phyloP scores from a whole-genome alignment of 2,329 filamentous ascomycete genomes.

The Cladophialophora psammophila region DNA sequence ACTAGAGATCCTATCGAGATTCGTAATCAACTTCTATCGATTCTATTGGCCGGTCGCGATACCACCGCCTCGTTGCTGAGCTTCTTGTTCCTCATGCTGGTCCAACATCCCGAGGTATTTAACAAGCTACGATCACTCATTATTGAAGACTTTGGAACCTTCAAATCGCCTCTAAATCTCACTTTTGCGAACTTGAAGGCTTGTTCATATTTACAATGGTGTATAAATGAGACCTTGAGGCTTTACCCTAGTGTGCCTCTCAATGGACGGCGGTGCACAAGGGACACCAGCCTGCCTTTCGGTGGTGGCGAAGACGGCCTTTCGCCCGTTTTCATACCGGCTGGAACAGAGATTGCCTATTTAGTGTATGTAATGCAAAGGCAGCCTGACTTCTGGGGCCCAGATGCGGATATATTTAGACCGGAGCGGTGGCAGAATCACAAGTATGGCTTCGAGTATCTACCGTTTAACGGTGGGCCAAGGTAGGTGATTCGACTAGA shows the following conservation, averaged over 20 bases:
- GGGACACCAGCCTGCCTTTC: conserved; percentile 53
- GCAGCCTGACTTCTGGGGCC: conserved; percentile 45
- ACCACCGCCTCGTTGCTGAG: conserved; percentile 58
- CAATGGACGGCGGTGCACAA: conserved; percentile 51
- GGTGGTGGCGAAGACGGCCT: conserved; percentile 66
- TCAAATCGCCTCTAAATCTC: conserved; percentile 46
- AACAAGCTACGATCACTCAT: conserved; percentile 46
- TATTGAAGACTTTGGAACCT: conserved; percentile 52
- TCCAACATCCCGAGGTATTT: conserved; percentile 49
- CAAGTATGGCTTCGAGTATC: conserved; percentile 71
- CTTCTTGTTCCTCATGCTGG: conserved; percentile 57
- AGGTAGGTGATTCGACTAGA: conserved; percentile 35
- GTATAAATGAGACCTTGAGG: conserved; percentile 49
- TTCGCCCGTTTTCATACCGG: conserved; percentile 48
- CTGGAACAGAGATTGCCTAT: conserved; percentile 54
- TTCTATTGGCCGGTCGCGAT: conserved; percentile 62
- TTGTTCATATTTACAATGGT: conserved; percentile 47
- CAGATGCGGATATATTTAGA: conserved; percentile 55
- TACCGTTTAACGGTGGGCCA: conserved; percentile 39
- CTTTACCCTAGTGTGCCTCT: conserved; percentile 56
- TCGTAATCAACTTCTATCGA: conserved; percentile 59
- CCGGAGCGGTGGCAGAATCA: conserved; percentile 74
- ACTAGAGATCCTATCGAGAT: conserved; percentile 52
- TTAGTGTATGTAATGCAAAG: conserved; percentile 58
- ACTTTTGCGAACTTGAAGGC: conserved; percentile 53